Percentiles rank a stretch among this genome's conserved stretches.
Evolutionary conservation across 2,329 filamentous ascomycete species (phyloP).

Genomic region (Leptographium flavum): DNA sequence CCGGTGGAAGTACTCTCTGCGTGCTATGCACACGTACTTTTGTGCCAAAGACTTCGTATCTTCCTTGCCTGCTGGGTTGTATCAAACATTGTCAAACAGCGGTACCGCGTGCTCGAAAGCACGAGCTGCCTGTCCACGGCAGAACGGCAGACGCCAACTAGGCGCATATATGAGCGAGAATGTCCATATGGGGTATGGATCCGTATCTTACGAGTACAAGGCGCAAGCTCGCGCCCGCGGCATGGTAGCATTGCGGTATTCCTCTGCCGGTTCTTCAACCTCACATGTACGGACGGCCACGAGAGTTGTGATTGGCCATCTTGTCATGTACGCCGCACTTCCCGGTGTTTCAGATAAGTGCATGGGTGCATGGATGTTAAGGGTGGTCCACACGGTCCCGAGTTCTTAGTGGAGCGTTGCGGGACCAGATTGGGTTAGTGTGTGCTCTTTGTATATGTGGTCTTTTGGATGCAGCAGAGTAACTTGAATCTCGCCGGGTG

Average conservation of each 20-base stretch:
- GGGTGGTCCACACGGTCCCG: neutral
- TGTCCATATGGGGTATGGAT: neutral
- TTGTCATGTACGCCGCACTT: neutral
- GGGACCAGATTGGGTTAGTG: neutral
- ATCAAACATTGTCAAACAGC: too few relatives aligned
- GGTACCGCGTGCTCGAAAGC: too few relatives aligned
- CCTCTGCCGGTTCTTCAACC: neutral
- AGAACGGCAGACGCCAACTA: too few relatives aligned
- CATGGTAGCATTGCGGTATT: neutral
- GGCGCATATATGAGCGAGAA: neutral
- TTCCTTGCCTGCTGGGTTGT: too few relatives aligned
- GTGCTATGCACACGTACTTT: too few relatives aligned
- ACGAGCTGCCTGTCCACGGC: too few relatives aligned
- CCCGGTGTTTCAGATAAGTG: slow-evolving; percentile 1
- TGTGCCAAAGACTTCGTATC: too few relatives aligned
- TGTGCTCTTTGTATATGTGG: neutral
- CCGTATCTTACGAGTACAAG: neutral
- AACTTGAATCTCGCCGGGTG: neutral
- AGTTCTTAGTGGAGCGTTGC: neutral
- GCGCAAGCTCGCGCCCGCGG: neutral
- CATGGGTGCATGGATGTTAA: neutral
- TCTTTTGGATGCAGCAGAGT: too few relatives aligned
- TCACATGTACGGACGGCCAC: neutral
- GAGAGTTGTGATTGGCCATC: neutral
- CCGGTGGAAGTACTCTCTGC: too few relatives aligned